phyloP scores from a whole-genome alignment of 2,329 filamentous ascomycete species.

The Epichloe coenophiala region DNA sequence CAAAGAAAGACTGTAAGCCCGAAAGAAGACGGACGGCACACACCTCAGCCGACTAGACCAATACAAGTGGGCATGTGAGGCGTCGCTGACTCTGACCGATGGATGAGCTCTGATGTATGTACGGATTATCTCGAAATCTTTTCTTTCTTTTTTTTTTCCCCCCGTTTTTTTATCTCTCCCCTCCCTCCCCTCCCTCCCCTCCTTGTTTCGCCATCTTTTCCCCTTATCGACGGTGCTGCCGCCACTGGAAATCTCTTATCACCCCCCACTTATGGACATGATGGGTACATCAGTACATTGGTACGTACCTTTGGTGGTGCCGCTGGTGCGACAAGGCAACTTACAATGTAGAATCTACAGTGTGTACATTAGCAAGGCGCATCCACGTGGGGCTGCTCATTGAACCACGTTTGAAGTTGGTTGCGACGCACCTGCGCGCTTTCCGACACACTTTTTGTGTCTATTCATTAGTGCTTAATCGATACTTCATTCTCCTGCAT shows the following conservation, averaged over 20 bases:
- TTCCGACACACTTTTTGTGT: no score
- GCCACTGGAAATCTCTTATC: conserved; percentile 2
- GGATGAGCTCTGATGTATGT: no score
- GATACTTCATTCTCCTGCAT: no score
- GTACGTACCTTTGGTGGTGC: background rate
- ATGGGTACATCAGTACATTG: background rate
- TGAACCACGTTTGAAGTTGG: no score
- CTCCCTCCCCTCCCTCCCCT: background rate
- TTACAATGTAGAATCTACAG: no score
- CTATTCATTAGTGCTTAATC: no score
- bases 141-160: background rate
- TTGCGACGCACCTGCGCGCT: no score
- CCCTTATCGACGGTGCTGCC: conserved; percentile 1
- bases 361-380: no score
- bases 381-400: no score
- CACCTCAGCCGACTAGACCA: background rate
- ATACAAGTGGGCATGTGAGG: background rate
- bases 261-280: background rate
- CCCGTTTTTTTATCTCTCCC: no score
- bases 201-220: no score
- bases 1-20: background rate
- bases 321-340: background rate
- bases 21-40: background rate
- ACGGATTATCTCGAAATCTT: no score
- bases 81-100: background rate